Evolutionary conservation across 78 protist genomes (phyloP).

Genomic region (Dictyostelium firmibasis): DNA sequence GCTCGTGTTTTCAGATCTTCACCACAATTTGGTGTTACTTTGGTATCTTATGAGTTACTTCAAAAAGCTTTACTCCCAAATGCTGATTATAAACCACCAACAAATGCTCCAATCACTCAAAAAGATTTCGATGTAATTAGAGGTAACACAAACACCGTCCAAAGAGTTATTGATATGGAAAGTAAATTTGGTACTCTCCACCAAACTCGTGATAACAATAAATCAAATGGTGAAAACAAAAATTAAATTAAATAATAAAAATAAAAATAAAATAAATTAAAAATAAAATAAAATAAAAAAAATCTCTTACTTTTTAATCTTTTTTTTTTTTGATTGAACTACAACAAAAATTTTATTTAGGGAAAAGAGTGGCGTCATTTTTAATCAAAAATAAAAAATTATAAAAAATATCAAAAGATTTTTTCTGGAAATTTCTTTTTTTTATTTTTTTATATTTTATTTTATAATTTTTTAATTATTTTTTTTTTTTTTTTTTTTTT

Average conservation of each 20-base stretch:
- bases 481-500: too few relatives aligned
- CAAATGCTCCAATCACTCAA: conserved; percentile 77
- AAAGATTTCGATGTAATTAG: conserved; percentile 60
- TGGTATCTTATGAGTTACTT: conserved; percentile 81
- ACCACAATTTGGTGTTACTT: conserved; percentile 92
- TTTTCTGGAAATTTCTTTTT: too few relatives aligned
- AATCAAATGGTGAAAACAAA: neutral
- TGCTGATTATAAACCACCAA: conserved; percentile 60
- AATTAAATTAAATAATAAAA: neutral
- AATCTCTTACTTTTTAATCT: too few relatives aligned
- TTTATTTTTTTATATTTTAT: too few relatives aligned
- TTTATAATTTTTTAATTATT: too few relatives aligned
- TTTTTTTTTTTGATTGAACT: too few relatives aligned
- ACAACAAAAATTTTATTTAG: too few relatives aligned
- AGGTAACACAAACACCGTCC: conserved; percentile 2
- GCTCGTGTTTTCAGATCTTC: conserved; percentile 81
- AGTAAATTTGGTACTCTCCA: conserved; percentile 63
- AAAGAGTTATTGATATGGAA: conserved; percentile 68
- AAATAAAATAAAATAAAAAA: neutral
- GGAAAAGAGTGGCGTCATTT: too few relatives aligned
- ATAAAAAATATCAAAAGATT: neutral
- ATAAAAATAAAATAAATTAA: neutral
- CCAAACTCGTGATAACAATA: neutral
- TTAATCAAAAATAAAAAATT: too few relatives aligned
- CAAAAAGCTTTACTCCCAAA: conserved; percentile 72